A percentile compares a stretch with the other conserved stretches of the same genome.
Conservation (phyloP, 768 basidiomycete genomes). For the Mycena chlorophos region DNA sequence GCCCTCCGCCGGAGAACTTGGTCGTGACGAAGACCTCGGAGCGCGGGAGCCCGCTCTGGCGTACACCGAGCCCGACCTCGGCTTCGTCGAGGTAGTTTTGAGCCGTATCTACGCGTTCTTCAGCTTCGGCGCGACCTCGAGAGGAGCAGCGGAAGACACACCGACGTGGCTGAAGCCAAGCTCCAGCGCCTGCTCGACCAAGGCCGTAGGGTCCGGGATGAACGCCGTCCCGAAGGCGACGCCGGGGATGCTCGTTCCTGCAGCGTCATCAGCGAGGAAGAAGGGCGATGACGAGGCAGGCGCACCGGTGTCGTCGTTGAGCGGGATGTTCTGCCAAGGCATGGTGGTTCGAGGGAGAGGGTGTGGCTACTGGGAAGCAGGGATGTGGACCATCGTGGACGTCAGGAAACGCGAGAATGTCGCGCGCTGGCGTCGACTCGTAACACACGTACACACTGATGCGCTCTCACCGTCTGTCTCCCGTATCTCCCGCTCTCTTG, state of each 20-base stretch:
- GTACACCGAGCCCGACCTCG: constrained; percentile 54
- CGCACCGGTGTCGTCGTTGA: constrained; percentile 56
- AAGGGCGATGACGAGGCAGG: not conserved
- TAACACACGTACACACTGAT: too few species aligned
- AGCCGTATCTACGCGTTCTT: constrained; percentile 55
- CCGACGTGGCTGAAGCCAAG: constrained; percentile 66
- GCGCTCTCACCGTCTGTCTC: too few species aligned
- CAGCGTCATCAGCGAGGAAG: not conserved
- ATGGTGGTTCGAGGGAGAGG: constrained; percentile 32
- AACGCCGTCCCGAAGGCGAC: constrained; percentile 70
- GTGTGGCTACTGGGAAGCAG: too few species aligned
- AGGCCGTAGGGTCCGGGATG: constrained; percentile 49
- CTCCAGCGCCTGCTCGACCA: constrained; percentile 62
- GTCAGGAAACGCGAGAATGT: too few species aligned
- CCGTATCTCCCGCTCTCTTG: too few species aligned
- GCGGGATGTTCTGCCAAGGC: constrained; percentile 60
- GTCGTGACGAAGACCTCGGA: constrained; percentile 64
- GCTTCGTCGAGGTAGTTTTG: constrained; percentile 61
- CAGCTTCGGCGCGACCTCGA: not conserved
- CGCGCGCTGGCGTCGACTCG: too few species aligned
- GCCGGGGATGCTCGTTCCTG: constrained; percentile 50
- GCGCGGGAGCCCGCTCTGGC: constrained; percentile 58
- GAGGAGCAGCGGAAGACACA: constrained; percentile 27
- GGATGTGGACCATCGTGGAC: too few species aligned
- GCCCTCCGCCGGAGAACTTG: constrained; percentile 52